Evolutionary conservation across 129 eudicot species (phyloP).

Genomic region (Glebionis coronaria): DNA sequence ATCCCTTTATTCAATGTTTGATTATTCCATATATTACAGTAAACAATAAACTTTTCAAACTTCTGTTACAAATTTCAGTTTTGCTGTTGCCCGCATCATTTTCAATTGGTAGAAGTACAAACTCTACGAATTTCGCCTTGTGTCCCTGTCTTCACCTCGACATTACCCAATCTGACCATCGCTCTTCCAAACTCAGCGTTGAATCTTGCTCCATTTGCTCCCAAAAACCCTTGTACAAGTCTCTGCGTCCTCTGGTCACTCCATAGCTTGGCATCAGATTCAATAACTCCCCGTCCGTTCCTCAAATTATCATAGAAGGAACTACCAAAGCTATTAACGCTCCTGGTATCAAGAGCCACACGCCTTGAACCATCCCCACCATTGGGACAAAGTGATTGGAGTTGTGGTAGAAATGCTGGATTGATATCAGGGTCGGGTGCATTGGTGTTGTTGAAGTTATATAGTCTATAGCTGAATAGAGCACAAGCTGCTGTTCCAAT

Average conservation of each 20-base stretch:
- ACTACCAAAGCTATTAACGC: conserved; percentile 40
- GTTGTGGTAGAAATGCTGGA: conserved; percentile 45
- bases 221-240: conserved; percentile 49
- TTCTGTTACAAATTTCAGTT: too few relatives aligned
- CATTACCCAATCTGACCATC: conserved; percentile 75
- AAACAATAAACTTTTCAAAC: too few relatives aligned
- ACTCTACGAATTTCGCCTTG: conserved; percentile 69
- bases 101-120: conserved; percentile 54
- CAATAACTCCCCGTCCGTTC: conserved; percentile 54
- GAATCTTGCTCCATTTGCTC: conserved; percentile 52
- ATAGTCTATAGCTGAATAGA: too few relatives aligned
- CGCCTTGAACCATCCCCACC: conserved; percentile 40
- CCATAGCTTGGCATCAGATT: conserved; percentile 69
- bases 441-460: conserved; percentile 45
- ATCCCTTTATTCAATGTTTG: too few relatives aligned
- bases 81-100: neutral
- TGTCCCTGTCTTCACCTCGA: conserved; percentile 56
- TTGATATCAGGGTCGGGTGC: conserved; percentile 55
- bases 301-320: conserved; percentile 53
- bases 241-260: conserved; percentile 42
- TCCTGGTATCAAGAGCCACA: conserved; percentile 55
- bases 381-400: conserved; percentile 55
- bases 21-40: too few relatives aligned
- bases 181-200: conserved; percentile 58
- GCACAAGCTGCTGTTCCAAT: too few relatives aligned